A percentile compares a stretch with the other conserved stretches of the same genome.
These are phyloP conservation scores for Candida michaelii DNA, from an alignment of 805 yeast species.

Conservation along the genomic window DNA sequence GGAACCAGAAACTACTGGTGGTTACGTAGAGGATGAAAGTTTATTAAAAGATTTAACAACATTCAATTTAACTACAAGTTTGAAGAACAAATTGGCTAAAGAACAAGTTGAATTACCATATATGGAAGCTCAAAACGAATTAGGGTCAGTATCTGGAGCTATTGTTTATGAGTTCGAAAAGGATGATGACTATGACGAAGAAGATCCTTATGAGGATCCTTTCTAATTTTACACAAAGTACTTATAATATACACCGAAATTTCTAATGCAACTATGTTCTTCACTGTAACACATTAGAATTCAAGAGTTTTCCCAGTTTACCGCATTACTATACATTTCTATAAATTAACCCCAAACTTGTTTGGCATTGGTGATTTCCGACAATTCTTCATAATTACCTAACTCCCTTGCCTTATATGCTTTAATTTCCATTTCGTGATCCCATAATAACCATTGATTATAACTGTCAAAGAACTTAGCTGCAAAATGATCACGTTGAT, in stretches of 20 bases:
- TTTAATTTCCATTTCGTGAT: constrained; percentile 4
- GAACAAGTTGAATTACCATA: constrained; percentile 91
- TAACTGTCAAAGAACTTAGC: constrained; percentile 17
- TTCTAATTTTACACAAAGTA: constrained; percentile 43
- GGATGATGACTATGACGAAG: constrained; percentile 97
- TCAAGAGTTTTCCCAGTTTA: no score
- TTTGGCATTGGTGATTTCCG: constrained; percentile 4
- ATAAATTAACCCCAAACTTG: no score
- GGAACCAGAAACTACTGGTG: constrained; percentile 17
- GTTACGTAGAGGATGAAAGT: constrained; percentile 45
- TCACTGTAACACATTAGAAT: no score
- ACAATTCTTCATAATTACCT: not conserved
- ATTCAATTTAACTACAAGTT: constrained; percentile 75
- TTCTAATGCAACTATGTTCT: no score
- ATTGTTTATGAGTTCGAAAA: constrained; percentile 94
- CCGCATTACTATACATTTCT: no score
- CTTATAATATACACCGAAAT: no score
- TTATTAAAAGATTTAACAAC: constrained; percentile 77
- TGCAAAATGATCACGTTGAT: constrained; percentile 15
- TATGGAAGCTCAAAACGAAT: constrained; percentile 77
- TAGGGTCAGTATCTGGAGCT: constrained; percentile 74
- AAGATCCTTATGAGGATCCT: constrained; percentile 97
- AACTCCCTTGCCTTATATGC: constrained; percentile 7
- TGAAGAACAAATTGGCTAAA: constrained; percentile 71
- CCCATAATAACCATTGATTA: constrained; percentile 23